Evolutionary conservation across 2,329 filamentous ascomycete species (phyloP).

Genomic region (Cladophialophora immunda): DNA sequence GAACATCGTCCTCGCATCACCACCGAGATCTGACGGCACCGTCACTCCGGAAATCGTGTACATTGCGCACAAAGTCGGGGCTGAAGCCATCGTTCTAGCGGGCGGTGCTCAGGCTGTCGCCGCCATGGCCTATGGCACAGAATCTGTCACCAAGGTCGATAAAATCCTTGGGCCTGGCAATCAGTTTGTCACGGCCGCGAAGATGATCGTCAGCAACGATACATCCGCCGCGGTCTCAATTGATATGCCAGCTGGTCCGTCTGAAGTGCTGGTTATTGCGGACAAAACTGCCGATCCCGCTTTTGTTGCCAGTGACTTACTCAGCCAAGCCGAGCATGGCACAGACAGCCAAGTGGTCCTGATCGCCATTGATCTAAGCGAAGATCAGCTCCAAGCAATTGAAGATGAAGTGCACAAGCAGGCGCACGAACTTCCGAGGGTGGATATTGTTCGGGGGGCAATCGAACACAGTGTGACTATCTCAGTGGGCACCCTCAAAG

Average conservation of each 20-base stretch:
- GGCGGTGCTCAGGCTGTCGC: constrained; percentile 95
- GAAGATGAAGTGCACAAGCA: constrained; percentile 91
- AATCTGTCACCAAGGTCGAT: constrained; percentile 94
- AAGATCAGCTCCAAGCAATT: constrained; percentile 78
- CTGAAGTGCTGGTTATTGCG: constrained; percentile 94
- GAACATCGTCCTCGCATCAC: constrained; percentile 92
- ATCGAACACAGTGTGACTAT: constrained; percentile 94
- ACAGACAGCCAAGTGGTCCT: constrained; percentile 95
- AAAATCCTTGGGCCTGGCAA: constrained; percentile 98
- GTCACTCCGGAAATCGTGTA: constrained; percentile 98
- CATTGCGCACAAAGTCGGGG: constrained; percentile 93
- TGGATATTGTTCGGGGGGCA: constrained; percentile 89
- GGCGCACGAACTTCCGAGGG: constrained; percentile 84
- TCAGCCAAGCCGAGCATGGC: constrained; percentile 96
- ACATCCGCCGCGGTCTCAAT: constrained; percentile 95
- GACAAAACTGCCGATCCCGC: constrained; percentile 88
- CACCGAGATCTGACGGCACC: constrained; percentile 86
- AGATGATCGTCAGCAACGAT: constrained; percentile 98
- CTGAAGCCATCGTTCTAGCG: constrained; percentile 93
- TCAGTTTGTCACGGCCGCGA: constrained; percentile 97
- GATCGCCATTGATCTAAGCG: constrained; percentile 81
- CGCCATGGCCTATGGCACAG: constrained; percentile 96
- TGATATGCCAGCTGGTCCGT: constrained; percentile 97
- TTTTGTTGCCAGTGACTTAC: constrained; percentile 92
- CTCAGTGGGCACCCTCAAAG: constrained; percentile 72